Base-by-base conservation (phyloP, 1,139 yeast genomes). In the Zygoascus sp. region DNA sequence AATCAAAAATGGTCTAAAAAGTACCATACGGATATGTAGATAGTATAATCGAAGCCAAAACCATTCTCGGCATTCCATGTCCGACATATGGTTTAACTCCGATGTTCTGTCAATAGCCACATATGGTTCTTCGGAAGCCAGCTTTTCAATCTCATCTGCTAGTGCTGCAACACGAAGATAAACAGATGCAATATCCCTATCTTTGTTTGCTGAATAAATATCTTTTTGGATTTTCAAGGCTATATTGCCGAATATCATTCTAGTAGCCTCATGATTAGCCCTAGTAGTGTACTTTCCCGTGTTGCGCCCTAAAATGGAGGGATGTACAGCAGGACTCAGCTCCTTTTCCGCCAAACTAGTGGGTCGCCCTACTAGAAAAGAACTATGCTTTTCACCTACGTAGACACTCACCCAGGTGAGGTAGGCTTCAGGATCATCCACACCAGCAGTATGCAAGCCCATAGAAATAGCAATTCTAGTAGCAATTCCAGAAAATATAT, bases 1-100 rank as follows among this genome's bases (percentile, higher is more conserved):
- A n/a, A 47, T 40, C n/a, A 47, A 10, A 40, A 47, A 47, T 7
- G 50, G 50, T 21, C 50, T 37, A 27, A 40, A 47, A 5, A 47
- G 45, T 23, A 44, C 16, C 22, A 47, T 38, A n/a, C 44, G 40
- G 8, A 47, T 23, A 36, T 44, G 47, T 7, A 47, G 42, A 30
- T 47, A 47, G 13, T 45, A 27, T 21, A 47, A 40, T 17, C 50
- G 22, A 6, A 47, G 36, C 47, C 47, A 47, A 21, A 47, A 47
- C 50, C 50, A 47, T 20, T 44, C 50, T 9, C 40, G 40, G 21
- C 50, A 47, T 17, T 47, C 50, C 13, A 17, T 25, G n/a, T 47
- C 47, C 2, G 45, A 15, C 43, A 47, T 27, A 3, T 28, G 22
- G 15, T 16, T 11, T 22, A 47, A 15, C 21, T 39, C 47, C 10